These are phyloP conservation scores for Verticillium albo-atrum DNA, from an alignment of 2,329 filamentous ascomycete species.

Conservation along the genomic window DNA sequence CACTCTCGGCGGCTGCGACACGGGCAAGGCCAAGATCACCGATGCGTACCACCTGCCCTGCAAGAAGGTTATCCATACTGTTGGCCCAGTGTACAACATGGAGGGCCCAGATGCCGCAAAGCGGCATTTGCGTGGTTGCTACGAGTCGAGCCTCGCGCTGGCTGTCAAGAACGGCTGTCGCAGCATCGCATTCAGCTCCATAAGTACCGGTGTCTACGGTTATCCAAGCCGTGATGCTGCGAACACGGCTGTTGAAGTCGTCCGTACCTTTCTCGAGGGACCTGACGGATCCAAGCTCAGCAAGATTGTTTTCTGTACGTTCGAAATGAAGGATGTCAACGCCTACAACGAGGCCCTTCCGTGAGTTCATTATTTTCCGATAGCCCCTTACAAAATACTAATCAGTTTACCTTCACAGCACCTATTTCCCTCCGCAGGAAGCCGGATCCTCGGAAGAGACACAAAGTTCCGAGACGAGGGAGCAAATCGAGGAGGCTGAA, in stretches of 20 bases:
- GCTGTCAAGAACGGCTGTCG: constrained; percentile 62
- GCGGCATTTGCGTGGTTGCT: constrained; percentile 57
- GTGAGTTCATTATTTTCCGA: constrained; percentile 47
- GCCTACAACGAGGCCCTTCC: constrained; percentile 69
- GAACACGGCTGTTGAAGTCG: constrained; percentile 58
- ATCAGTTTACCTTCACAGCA: neutral
- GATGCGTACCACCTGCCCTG: constrained; percentile 70
- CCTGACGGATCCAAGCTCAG: constrained; percentile 51
- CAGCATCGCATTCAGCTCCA: constrained; percentile 75
- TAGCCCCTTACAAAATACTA: neutral
- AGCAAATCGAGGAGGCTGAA: constrained; percentile 17
- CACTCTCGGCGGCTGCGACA: constrained; percentile 66
- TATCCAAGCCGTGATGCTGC: constrained; percentile 76
- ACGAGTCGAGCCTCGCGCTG: constrained; percentile 66
- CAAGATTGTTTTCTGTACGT: constrained; percentile 80
- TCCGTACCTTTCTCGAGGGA: constrained; percentile 50
- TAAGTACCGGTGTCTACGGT: constrained; percentile 88
- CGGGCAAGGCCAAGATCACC: constrained; percentile 81
- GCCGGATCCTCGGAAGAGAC: neutral
- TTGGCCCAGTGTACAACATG: constrained; percentile 71
- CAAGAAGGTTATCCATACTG: constrained; percentile 80
- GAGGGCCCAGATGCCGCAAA: constrained; percentile 34
- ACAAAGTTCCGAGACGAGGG: constrained; percentile 8
- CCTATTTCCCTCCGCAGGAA: constrained; percentile 11
- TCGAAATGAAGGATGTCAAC: constrained; percentile 69